Evolutionary conservation across 441 rosid genomes (phyloP), one percentile per base, ranked within the genome.

Genomic region (Erysimum pusillum): DNA sequence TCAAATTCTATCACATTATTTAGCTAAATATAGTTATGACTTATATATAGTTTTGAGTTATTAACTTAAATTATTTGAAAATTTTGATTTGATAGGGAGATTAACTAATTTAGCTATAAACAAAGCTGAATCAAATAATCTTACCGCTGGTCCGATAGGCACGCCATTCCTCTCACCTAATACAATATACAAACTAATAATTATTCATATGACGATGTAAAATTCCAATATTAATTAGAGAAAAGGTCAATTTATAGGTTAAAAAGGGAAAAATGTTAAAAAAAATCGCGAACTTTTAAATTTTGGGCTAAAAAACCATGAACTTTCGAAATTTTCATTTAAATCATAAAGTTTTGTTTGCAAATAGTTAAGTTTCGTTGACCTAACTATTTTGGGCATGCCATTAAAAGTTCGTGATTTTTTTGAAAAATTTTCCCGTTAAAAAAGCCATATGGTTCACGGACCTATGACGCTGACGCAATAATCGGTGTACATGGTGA

Each of bases 121-220:
- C 22, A 22, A 62, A 49, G 25, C 2, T 57, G n/a, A 28, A 49
- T 49, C 44, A 22, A 61, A 28, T 14, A 52, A 60, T 15, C 61
- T 10, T 64, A 81, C 84, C 82, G 34, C 17, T 69, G 79, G 76
- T 44, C 84, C 81, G 14, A 77, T 58, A 17, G 78, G 84, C 9
- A 77, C 60, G 53, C 84, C 84, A 58, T 64, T 77, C 52, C 84
- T 74, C 1, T 77, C 79, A 63, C 44, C 82, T 77, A 62, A 53
- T 8, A 57, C 61, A 54, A 7, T 51, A 9, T 5, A 38, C 13
- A 76, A 25, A 68, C 4, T 8, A 10, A 71, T 2, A 36, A 28
- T 52, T 51, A 20, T 18, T 5, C 53, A 54, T 18, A 42, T 5
- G 11, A 48, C 3, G 2, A 54, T 4, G 15, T 44, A 28, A 0